Base-by-base conservation (phyloP, 495 filamentous ascomycete species). In the Neurospora intermedia region DNA sequence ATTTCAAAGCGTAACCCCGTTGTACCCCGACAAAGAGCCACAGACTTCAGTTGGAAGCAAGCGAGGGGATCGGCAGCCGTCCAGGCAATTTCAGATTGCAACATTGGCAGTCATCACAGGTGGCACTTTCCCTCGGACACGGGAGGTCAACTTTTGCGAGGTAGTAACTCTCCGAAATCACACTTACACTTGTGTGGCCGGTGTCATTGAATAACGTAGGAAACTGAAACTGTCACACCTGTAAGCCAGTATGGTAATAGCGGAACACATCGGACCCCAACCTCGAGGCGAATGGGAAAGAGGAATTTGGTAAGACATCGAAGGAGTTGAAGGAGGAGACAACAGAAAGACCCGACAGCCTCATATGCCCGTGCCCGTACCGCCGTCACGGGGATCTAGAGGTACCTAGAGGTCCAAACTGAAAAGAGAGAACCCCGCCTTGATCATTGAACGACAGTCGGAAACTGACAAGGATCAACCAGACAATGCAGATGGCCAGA, bases 51-150 rank as follows among this genome's bases (percentile, higher is more conserved):
- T 38, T 38, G 23, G 23, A 23, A 31, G 54, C 54, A 13, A 62
- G 23, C 2, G 54, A n/a, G n/a, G n/a, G n/a, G n/a, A 62, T 35
- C 13, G 27, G 20, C 54, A 62, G 31, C 27, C 27, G 13, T 27
- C 27, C 54, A 43, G n/a, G 23, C 16, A 70, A 73, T 70, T 38
- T 73, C 62, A 43, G 42, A 43, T 73, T 8, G 72, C 20, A 41
- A 69, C 20, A 73, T 73, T 73, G 40, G 69, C 72, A 31, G 69
- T 70, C 62, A 9, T 70, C 59, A 45, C 66, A 73, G 72, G 72
- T 70, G 43, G n/a, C 43, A 73, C 66, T 43, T 18, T 1, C 18
- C 39, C 69, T 45, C 38, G n/a, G 71, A 69, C 43, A 69, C n/a
- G 31, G 35, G 71, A n/a, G 27, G 43, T 3, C n/a, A 35, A n/a